Evolutionary conservation across 768 basidiomycete genomes (phyloP).

Genomic region (Rhizopogon salebrosus): DNA sequence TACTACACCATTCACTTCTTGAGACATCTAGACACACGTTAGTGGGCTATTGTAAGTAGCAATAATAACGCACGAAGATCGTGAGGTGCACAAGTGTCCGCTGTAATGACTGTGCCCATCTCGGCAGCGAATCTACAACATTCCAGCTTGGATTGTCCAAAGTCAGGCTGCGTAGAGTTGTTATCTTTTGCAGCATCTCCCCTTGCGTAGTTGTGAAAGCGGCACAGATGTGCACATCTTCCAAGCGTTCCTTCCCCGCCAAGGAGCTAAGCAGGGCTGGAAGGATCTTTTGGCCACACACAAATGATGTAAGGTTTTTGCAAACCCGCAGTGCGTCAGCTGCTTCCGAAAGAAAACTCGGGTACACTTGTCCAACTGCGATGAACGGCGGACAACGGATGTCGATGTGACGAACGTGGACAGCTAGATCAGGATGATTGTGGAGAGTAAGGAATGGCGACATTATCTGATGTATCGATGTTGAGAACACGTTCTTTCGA

Average conservation of each 20-base stretch:
- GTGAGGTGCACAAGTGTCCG: slow-evolving; percentile 49
- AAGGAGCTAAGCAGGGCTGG: slow-evolving; percentile 47
- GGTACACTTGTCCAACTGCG: slow-evolving; percentile 31
- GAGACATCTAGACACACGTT: slow-evolving; percentile 40
- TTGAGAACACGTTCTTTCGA: neutral
- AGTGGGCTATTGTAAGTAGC: neutral
- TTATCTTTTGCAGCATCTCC: slow-evolving; percentile 34
- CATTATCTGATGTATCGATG: slow-evolving; percentile 24
- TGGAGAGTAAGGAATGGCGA: slow-evolving; percentile 61
- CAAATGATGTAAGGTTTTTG: slow-evolving; percentile 51
- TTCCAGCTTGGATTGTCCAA: slow-evolving; percentile 63
- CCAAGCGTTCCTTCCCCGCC: slow-evolving; percentile 38
- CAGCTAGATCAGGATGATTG: slow-evolving; percentile 45
- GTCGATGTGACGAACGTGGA: slow-evolving; percentile 58
- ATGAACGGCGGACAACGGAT: slow-evolving; percentile 42
- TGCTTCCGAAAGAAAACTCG: slow-evolving; percentile 51
- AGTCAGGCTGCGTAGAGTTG: slow-evolving; percentile 38
- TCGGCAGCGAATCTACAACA: slow-evolving; percentile 51
- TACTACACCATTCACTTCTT: slow-evolving; percentile 47
- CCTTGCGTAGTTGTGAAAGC: slow-evolving; percentile 50
- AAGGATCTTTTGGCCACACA: slow-evolving; percentile 42
- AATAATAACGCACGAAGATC: slow-evolving; percentile 45
- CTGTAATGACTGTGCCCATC: slow-evolving; percentile 44
- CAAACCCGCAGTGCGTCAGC: slow-evolving; percentile 42
- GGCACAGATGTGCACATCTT: slow-evolving; percentile 44